Conservation (phyloP, 345 rosid species). For the Durio zibethinus region DNA sequence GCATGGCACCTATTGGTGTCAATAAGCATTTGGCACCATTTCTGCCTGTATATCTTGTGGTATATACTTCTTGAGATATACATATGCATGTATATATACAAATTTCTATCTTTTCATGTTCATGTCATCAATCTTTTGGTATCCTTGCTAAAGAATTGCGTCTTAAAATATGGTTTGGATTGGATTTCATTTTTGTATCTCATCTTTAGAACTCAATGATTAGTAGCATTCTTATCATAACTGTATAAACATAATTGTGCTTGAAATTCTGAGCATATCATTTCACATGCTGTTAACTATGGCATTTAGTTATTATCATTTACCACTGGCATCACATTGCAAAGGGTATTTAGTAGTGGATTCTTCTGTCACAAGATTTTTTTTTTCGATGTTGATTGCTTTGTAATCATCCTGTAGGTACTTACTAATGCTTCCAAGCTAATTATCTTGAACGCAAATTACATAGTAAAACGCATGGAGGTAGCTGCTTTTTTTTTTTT, state of each 20-base stretch:
- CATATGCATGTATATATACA: background rate
- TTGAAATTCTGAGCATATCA: background rate
- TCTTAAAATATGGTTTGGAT: background rate
- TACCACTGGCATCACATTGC: background rate
- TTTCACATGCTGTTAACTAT: background rate
- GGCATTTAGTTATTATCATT: background rate
- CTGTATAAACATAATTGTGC: background rate
- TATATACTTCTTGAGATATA: constrained; percentile 26
- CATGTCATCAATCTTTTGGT: background rate
- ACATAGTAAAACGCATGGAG: constrained; percentile 99
- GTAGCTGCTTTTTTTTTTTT: constrained; percentile 38
- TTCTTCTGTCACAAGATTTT: constrained; percentile 9
- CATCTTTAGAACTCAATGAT: background rate
- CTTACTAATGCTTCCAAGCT: constrained; percentile 93
- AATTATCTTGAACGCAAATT: constrained; percentile 92
- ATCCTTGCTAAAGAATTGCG: background rate
- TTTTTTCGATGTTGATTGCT: constrained; percentile 8
- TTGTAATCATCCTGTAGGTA: constrained; percentile 35
- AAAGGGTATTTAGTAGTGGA: constrained; percentile 10
- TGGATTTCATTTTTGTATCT: background rate
- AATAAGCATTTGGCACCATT: constrained; percentile 95
- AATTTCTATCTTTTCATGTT: background rate
- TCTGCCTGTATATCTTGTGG: constrained; percentile 98
- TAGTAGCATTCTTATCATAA: background rate
- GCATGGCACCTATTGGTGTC: constrained; percentile 99